phyloP scores from a whole-genome alignment of 495 filamentous ascomycete species.

The Hypoxylon fuscum region DNA sequence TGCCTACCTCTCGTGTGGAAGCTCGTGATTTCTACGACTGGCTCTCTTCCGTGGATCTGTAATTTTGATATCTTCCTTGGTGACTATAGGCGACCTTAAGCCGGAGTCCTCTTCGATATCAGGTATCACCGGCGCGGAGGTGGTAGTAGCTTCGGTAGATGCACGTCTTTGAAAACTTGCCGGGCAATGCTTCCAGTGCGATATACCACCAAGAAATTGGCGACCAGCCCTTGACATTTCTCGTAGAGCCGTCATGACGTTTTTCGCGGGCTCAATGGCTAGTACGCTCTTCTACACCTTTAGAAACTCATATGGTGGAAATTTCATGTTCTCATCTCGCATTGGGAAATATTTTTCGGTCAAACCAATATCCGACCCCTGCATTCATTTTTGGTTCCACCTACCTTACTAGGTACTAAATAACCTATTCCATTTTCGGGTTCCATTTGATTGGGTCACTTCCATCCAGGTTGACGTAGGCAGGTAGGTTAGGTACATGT shows the following conservation, averaged over 20 bases:
- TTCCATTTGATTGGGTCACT: no score
- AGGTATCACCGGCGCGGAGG: constrained; percentile 31
- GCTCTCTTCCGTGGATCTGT: constrained; percentile 56
- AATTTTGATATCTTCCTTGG: constrained; percentile 44
- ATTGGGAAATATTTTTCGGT: constrained; percentile 21
- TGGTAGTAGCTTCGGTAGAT: constrained; percentile 45
- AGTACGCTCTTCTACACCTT: constrained; percentile 14
- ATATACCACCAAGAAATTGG: constrained; percentile 31
- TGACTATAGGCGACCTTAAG: constrained; percentile 44
- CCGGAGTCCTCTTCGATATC: constrained; percentile 54
- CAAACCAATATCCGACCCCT: constrained; percentile 12
- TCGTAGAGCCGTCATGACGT: constrained; percentile 42
- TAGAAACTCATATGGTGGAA: constrained; percentile 16
- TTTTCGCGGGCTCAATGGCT: constrained; percentile 12
- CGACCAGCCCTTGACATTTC: constrained; percentile 38
- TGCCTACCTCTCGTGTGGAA: constrained; percentile 51
- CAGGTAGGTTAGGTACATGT: no score
- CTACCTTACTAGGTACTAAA: no score
- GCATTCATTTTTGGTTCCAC: not conserved
- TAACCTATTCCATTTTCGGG: no score
- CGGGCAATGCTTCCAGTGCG: constrained; percentile 33
- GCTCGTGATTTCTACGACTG: constrained; percentile 48
- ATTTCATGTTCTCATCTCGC: constrained; percentile 17
- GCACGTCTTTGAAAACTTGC: constrained; percentile 45
- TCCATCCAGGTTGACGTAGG: no score